Conservation (phyloP, 31 red algal genomes). For the Odonthalia washingtoniensis region DNA sequence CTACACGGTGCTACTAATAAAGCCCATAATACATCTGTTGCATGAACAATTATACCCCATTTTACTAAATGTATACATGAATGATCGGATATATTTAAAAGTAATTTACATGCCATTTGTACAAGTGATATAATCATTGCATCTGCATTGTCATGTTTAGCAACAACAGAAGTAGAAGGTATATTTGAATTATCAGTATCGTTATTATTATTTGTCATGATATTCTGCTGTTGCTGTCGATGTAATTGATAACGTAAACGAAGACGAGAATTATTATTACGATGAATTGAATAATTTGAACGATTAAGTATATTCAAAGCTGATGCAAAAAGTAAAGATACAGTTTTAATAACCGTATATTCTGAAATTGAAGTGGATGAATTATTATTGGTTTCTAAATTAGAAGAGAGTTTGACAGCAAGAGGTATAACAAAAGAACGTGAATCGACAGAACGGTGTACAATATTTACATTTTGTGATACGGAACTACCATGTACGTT, state of each 20-base stretch:
- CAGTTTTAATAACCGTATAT: background rate
- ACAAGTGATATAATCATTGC: background rate
- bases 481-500: background rate
- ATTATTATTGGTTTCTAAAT: too few relatives aligned
- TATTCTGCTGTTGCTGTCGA: too few relatives aligned
- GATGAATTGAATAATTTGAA: too few relatives aligned
- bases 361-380: too few relatives aligned
- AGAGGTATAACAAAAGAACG: too few relatives aligned
- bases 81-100: background rate
- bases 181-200: background rate
- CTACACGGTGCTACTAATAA: background rate
- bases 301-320: background rate
- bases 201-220: too few relatives aligned
- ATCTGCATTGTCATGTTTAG: too few relatives aligned
- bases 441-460: too few relatives aligned
- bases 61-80: background rate
- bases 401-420: too few relatives aligned
- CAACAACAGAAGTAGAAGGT: background rate
- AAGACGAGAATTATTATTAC: too few relatives aligned
- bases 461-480: background rate
- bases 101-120: background rate
- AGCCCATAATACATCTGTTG: background rate
- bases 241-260: too few relatives aligned
- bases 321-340: background rate
- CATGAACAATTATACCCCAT: background rate